Conservation (phyloP, 1,284 basidiomycete genomes). For the Leccinum huronense region DNA sequence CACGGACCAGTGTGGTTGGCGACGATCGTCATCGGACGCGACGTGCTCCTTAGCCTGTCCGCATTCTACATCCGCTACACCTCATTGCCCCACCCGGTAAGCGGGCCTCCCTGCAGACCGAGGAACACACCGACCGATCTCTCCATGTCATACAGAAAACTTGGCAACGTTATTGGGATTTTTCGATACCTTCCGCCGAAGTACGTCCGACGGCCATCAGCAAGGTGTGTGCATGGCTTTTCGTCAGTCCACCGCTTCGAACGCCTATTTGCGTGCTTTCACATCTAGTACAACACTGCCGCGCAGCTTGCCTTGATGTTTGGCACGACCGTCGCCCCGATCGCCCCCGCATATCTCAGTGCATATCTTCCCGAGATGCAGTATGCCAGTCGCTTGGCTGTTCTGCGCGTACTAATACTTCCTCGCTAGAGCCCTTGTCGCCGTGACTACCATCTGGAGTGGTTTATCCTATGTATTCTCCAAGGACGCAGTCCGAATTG, state of each 20-base stretch:
- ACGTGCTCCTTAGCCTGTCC: constrained; percentile 82
- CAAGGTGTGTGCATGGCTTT: constrained; percentile 55
- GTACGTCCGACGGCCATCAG: constrained; percentile 88
- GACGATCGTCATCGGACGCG: constrained; percentile 84
- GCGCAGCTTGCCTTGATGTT: constrained; percentile 92
- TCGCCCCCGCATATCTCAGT: constrained; percentile 65
- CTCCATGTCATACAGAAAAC: constrained; percentile 67
- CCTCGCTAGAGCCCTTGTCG: constrained; percentile 72
- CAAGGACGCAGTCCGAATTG: constrained; percentile 64
- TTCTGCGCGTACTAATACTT: constrained; percentile 8
- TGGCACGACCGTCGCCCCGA: constrained; percentile 78
- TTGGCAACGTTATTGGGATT: constrained; percentile 89
- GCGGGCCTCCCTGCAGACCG: constrained; percentile 29
- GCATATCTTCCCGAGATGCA: constrained; percentile 60
- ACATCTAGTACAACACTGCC: constrained; percentile 81
- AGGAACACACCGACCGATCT: constrained; percentile 1
- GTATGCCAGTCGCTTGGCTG: constrained; percentile 40
- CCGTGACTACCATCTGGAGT: constrained; percentile 88
- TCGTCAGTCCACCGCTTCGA: neutral
- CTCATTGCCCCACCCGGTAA: constrained; percentile 82
- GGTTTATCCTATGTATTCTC: constrained; percentile 87
- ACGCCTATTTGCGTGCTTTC: neutral
- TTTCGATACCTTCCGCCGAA: constrained; percentile 91
- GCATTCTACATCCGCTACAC: constrained; percentile 95
- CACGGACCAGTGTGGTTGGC: constrained; percentile 73